Evolutionary conservation across 2,329 filamentous ascomycete species (phyloP), one percentile per base, ranked within the genome.

Genomic region (Ophiocordyceps camponoti-saundersi): DNA sequence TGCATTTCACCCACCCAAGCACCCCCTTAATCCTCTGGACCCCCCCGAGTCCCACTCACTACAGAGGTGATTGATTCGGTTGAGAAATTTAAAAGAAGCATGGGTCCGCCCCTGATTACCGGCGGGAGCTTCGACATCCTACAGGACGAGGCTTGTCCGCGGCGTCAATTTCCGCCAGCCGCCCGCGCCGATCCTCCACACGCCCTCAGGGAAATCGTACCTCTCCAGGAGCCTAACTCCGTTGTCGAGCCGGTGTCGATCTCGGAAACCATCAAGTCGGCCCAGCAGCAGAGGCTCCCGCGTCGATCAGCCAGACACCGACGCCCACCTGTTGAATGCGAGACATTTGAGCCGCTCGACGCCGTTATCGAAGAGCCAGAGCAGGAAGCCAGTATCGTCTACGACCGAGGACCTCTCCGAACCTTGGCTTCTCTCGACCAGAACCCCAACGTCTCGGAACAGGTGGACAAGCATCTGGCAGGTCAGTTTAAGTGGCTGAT

Each of bases 401-500:
- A 15, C 6, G n/a, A 6, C 41, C 30, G 30, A 8, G 22, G 32
- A 10, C 42, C 20, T 7, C n/a, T 7, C 20, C 29, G 18, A 6
- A 53, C 55, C 12, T 53, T 63, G 47, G 48, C 54, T 16, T 41
- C 51, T 45, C 55, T 58, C 20, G 51, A 50, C n/a, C 50, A 51
- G 44, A 48, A 55, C 32, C 49, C 51, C 39, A 46, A 55, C 50
- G 49, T 56, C 49, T 52, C 54, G 49, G 53, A 61, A 43, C 65
- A 67, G 48, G 58, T 69, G 44, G 55, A 59, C 45, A 65, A 61
- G 51, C 69, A 72, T 56, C 58, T 65, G 51, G 62, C 65, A 61
- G 67, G 68, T 65, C 62, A 71, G 57, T 75, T 70, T 54, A 68
- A 73, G 53, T 74, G 66, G 63, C 56, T 73, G 47, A 56, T 74